phyloP scores from a whole-genome alignment of 176 grass and related monocot genomes.

The Zoysia pacifica region DNA sequence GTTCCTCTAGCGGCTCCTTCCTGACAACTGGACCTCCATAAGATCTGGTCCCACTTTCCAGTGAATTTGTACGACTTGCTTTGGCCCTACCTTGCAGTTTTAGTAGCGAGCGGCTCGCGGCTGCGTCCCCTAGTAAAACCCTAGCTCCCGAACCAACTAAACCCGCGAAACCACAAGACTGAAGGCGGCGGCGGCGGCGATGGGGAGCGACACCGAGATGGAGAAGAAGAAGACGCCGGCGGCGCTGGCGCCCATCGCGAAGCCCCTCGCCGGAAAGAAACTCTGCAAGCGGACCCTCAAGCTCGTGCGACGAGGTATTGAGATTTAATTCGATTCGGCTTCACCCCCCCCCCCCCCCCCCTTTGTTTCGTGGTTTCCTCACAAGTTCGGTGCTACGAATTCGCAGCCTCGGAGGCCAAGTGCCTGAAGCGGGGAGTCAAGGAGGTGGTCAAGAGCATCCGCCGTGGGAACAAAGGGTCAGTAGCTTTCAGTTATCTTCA shows the following conservation, averaged over 20 bases:
- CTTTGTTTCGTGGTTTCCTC: background rate
- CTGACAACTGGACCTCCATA: background rate
- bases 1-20: background rate
- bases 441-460: conserved; percentile 97
- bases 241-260: conserved; percentile 74
- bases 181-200: conserved; percentile 36
- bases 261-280: conserved; percentile 79
- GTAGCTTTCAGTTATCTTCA: conserved; percentile 1
- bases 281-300: conserved; percentile 85
- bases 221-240: conserved; percentile 49
- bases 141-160: conserved; percentile 41
- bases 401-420: conserved; percentile 75
- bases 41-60: background rate
- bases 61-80: background rate
- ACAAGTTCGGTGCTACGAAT: no score
- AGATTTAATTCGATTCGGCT: background rate
- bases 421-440: conserved; percentile 95
- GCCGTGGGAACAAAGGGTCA: conserved; percentile 79
- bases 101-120: conserved; percentile 10
- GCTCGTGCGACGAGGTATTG: conserved; percentile 74
- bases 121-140: conserved; percentile 16
- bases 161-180: background rate
- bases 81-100: conserved; percentile 11
- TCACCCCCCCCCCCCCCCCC: no score
- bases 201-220: conserved; percentile 51